Evolutionary conservation across 352 stramenopile species (phyloP).

Genomic region (Phytophthora meadii): DNA sequence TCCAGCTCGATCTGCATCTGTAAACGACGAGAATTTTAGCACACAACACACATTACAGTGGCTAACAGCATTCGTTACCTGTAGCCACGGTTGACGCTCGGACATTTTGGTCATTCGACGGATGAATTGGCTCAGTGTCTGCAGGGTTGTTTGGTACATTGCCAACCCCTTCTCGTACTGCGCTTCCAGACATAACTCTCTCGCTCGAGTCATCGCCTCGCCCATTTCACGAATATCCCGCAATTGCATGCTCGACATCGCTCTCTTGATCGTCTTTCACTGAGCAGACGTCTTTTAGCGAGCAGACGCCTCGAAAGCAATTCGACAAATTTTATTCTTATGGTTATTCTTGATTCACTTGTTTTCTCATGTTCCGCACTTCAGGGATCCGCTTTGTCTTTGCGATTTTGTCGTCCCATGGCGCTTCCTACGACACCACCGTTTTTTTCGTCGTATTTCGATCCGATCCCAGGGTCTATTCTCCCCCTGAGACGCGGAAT

Average conservation of each 20-base stretch:
- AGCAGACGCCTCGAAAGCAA: slow-evolving; percentile 17
- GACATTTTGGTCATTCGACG: slow-evolving; percentile 72
- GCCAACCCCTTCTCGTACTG: slow-evolving; percentile 71
- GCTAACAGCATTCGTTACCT: slow-evolving; percentile 38
- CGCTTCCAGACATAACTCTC: slow-evolving; percentile 66
- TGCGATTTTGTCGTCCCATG: slow-evolving; percentile 34
- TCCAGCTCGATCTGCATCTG: slow-evolving; percentile 87
- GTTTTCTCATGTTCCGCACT: slow-evolving; percentile 19
- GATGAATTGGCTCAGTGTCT: slow-evolving; percentile 67
- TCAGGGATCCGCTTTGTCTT: slow-evolving; percentile 25
- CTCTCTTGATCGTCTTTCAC: slow-evolving; percentile 4
- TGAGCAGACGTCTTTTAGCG: slow-evolving; percentile 7
- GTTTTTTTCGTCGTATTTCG: slow-evolving; percentile 20
- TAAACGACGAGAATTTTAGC: slow-evolving; percentile 1
- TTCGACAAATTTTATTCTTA: slow-evolving; percentile 24
- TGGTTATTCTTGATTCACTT: slow-evolving; percentile 23
- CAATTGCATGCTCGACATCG: slow-evolving; percentile 58
- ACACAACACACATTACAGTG: no score
- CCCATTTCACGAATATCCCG: slow-evolving; percentile 76
- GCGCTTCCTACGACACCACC: slow-evolving; percentile 32
- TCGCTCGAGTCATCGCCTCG: slow-evolving; percentile 61
- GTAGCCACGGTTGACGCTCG: slow-evolving; percentile 83
- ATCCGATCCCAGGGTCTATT: slow-evolving; percentile 7
- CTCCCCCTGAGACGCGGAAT: slow-evolving; percentile 11
- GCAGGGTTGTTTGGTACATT: slow-evolving; percentile 68